Evolutionary conservation across 768 basidiomycete genomes (phyloP).

Genomic region (Suillus variegatus): DNA sequence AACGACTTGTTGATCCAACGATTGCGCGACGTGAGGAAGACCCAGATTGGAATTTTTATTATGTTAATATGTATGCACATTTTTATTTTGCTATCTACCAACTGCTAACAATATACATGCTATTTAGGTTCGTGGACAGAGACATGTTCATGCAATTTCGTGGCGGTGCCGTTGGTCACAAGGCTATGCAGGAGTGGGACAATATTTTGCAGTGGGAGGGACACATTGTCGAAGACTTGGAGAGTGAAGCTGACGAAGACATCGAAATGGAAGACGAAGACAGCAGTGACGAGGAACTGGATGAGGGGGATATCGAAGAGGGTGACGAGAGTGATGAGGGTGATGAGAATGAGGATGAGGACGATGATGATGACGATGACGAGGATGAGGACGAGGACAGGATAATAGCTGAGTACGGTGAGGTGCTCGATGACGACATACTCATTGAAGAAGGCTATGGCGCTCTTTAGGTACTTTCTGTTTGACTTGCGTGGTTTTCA

Average conservation of each 20-base stretch:
- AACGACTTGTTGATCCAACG: slow-evolving; percentile 9
- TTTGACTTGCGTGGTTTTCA: neutral
- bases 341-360: neutral
- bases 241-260: neutral
- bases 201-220: neutral
- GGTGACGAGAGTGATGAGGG: neutral
- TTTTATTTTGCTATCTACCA: neutral
- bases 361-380: neutral
- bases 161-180: slow-evolving; percentile 34
- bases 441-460: neutral
- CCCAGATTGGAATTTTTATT: slow-evolving; percentile 31
- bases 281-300: neutral
- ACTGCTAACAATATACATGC: neutral
- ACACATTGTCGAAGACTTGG: neutral
- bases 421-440: neutral
- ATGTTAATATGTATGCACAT: slow-evolving; percentile 34
- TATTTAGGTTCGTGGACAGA: slow-evolving; percentile 37
- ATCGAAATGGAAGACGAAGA: too few relatives aligned
- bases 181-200: slow-evolving; percentile 15
- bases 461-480: too few relatives aligned
- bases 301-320: neutral
- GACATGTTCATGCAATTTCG: slow-evolving; percentile 31
- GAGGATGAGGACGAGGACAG: neutral
- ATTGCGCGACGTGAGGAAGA: slow-evolving; percentile 12
- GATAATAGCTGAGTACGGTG: neutral